Percentiles rank a stretch among this genome's conserved stretches.
Conservation (phyloP, 2,329 filamentous ascomycete species). For the Clathrospora elynae region DNA sequence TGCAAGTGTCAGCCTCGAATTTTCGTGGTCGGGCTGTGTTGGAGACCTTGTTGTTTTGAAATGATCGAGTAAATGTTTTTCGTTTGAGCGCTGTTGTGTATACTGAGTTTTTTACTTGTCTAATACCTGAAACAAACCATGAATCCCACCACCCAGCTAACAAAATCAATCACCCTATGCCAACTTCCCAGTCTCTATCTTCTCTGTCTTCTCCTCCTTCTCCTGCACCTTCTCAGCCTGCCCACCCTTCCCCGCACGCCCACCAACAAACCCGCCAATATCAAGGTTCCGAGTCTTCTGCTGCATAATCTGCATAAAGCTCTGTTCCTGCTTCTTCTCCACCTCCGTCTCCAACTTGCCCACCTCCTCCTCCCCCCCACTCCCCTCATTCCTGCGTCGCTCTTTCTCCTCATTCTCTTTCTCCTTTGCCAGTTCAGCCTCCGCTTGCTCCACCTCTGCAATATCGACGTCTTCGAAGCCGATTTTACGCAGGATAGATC, state of each 20-base stretch:
- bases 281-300: constrained; percentile 47
- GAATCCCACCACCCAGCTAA: too few species aligned
- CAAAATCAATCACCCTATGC: too few species aligned
- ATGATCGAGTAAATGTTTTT: too few species aligned
- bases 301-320: constrained; percentile 51
- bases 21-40: too few species aligned
- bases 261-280: constrained; percentile 17
- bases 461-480: constrained; percentile 60
- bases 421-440: constrained; percentile 52
- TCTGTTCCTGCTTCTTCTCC: constrained; percentile 52
- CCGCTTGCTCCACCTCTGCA: constrained; percentile 53
- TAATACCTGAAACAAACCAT: too few species aligned
- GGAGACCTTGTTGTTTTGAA: too few species aligned
- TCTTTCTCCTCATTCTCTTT: constrained; percentile 50
- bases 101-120: too few species aligned
- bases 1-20: too few species aligned
- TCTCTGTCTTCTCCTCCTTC: constrained; percentile 1
- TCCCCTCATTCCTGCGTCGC: constrained; percentile 34
- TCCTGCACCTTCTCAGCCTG: too few species aligned
- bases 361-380: constrained; percentile 39
- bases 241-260: constrained; percentile 6
- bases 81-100: too few species aligned
- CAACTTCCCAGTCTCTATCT: constrained; percentile 2
- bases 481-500: constrained; percentile 57
- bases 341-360: constrained; percentile 51